phyloP scores from a whole-genome alignment of 179 eudicot genomes.

The Vitellaria paradoxa region DNA sequence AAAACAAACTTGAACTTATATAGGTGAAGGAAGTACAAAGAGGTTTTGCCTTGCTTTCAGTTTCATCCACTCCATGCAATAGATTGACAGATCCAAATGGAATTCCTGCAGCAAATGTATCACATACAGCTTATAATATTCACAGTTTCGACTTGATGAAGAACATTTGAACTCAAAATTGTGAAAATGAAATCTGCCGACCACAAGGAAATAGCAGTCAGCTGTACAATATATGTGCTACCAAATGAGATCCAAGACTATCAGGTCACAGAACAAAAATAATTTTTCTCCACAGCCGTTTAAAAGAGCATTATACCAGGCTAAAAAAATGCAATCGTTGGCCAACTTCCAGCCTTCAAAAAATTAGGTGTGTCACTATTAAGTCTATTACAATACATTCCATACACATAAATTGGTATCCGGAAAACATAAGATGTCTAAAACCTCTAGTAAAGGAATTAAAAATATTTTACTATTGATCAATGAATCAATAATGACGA shows the following conservation, averaged over 20 bases:
- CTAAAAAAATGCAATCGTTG: background rate
- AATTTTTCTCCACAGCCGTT: background rate
- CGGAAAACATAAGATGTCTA: no score
- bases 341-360: constrained; percentile 1
- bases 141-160: background rate
- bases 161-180: background rate
- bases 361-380: background rate
- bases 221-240: background rate
- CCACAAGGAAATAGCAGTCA: background rate
- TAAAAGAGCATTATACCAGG: background rate
- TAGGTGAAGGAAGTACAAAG: constrained; percentile 28
- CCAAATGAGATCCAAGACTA: constrained; percentile 2
- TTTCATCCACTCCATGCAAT: constrained; percentile 89
- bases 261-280: background rate
- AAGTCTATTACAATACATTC: background rate
- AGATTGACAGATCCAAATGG: constrained; percentile 97
- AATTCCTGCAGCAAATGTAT: constrained; percentile 67
- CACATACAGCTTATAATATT: constrained; percentile 3
- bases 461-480: no score
- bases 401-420: background rate
- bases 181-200: background rate
- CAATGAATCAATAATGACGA: no score
- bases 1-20: constrained; percentile 18
- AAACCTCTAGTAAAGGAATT: no score
- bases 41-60: constrained; percentile 88